These are phyloP conservation scores for Rhodotorula sp. DNA, from an alignment of 1,284 basidiomycete species.

Conservation along the genomic window DNA sequence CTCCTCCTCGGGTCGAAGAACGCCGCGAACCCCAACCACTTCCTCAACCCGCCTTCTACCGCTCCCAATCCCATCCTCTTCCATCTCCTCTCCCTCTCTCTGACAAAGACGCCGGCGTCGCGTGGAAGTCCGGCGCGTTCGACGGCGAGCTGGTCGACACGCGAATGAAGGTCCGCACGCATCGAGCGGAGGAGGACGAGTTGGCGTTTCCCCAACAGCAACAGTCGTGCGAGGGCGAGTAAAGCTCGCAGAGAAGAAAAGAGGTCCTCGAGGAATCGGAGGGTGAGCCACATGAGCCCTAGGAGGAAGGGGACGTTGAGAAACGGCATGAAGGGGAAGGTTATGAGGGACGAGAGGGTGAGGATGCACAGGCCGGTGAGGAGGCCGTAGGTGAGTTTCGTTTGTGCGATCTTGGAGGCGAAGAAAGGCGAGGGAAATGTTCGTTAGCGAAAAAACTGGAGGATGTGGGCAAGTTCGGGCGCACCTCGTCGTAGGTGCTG, in stretches of 20 bases:
- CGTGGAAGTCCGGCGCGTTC: slow-evolving; percentile 63
- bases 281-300: slow-evolving; percentile 72
- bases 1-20: slow-evolving; percentile 75
- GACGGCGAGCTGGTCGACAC: slow-evolving; percentile 65
- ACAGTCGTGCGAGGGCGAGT: slow-evolving; percentile 60
- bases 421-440: no score
- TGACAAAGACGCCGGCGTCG: slow-evolving; percentile 66
- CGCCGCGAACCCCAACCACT: slow-evolving; percentile 52
- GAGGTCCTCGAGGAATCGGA: slow-evolving; percentile 81
- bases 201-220: slow-evolving; percentile 61
- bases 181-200: slow-evolving; percentile 58
- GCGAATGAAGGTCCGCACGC: slow-evolving; percentile 60
- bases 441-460: not conserved
- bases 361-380: slow-evolving; percentile 61
- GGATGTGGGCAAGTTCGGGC: not conserved
- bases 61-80: slow-evolving; percentile 68
- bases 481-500: slow-evolving; percentile 40
- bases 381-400: slow-evolving; percentile 78
- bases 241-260: slow-evolving; percentile 72
- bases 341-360: slow-evolving; percentile 54
- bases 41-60: slow-evolving; percentile 65
- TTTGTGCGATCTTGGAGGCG: slow-evolving; percentile 85
- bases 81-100: slow-evolving; percentile 46
- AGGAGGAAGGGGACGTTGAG: slow-evolving; percentile 53
- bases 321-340: slow-evolving; percentile 21